Evolutionary conservation across 176 grass and related monocot species (phyloP), one percentile per base, ranked within the genome.

Genomic region (Melocanna baccifera): DNA sequence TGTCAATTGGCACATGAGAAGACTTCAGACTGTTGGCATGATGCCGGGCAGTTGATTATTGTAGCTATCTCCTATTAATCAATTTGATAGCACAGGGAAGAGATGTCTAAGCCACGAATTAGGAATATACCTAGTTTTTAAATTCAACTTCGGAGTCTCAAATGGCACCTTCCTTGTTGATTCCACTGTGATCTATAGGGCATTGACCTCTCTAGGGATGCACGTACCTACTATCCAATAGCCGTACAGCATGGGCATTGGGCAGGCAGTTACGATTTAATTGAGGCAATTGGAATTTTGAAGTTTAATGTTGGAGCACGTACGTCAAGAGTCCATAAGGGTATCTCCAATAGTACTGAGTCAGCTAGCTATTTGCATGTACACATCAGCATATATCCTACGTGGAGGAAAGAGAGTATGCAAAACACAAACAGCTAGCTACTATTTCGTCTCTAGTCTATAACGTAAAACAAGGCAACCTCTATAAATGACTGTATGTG

Each of bases 121-220:
- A 43, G 8, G 4, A 55, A 55, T 12, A 16, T 19, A 39, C 28
- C 19, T 63, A 10, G 14, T 53, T 83, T 73, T 36, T 14, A 15
- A 66, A 41, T 66, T 41, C 0, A 1, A 30, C 12, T 32, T 4
- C n/a, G 0, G 62, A 30, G 76, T n/a, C 30, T 85, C 3, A 69
- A 69, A 2, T 43, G 36, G 20, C 19, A 34, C 56, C 0, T 51
- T 70, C 3, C 5, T 36, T 58, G 12, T 63, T 58, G 46, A 19
- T 81, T 61, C 69, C 82, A 63, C 85, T 36, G 82, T 76, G 77
- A 85, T 18, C 8, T 25, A 14, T 1, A 45, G 65, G 20, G 29
- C 87, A 75, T 75, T 63, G 83, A 76, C 77, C 62, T 64, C 23
- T 19, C 62, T 20, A 58, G 56, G 56, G 3, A 9, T 3, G 55